Base-by-base conservation (phyloP, 805 yeast genomes). In the Ogataea methanolica region DNA sequence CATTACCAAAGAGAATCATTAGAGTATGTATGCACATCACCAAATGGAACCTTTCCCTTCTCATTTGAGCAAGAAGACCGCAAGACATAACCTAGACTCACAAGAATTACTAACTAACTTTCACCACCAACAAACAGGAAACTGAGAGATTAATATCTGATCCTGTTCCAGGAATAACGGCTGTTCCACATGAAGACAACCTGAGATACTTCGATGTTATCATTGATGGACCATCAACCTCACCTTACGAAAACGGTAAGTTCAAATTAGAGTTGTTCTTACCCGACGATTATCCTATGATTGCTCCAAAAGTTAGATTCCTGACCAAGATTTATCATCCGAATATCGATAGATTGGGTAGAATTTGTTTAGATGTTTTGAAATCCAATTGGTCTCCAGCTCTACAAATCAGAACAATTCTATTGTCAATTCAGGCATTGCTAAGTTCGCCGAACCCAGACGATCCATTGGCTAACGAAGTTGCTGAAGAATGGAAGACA, bases 331-430 rank as follows among this genome's bases (percentile, higher is more conserved):
- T 94, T 26, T 94, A 94, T 66, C 99, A 94, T 63, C 99, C 96
- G 39, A 94, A 94, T 67, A 94, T 94, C 57, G 99, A 94, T 64
- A 80, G 94, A 64, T 74, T 94, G 54, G 99, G 99, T 8, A 77
- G 99, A 54, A 92, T 94, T 59, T 94, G 99, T 70, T 76, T 94
- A 44, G 98, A 94, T 65, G 97, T 94, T 38, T 75, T 94, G 63
- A 94, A 92, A 70, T 78, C 88, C 58, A 91, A 92, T 69, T 94
- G 99, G 99, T 87, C 96, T 9, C 98, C 99, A 4, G 99, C 99
- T 0, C 74, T 92, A 50, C 98, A 94, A 66, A 94, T 94, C 54
- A 78, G 98, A 67, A 94, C 98, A 8, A 85, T 94, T 22, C 71
- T 94, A 52, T 73, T 94, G 47, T 88, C 96, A 9, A 85, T 94